Evolutionary conservation across 1,139 yeast species (phyloP), one percentile per base, ranked within the genome.

Genomic region (Kurtzmaniella quercitrusa): DNA sequence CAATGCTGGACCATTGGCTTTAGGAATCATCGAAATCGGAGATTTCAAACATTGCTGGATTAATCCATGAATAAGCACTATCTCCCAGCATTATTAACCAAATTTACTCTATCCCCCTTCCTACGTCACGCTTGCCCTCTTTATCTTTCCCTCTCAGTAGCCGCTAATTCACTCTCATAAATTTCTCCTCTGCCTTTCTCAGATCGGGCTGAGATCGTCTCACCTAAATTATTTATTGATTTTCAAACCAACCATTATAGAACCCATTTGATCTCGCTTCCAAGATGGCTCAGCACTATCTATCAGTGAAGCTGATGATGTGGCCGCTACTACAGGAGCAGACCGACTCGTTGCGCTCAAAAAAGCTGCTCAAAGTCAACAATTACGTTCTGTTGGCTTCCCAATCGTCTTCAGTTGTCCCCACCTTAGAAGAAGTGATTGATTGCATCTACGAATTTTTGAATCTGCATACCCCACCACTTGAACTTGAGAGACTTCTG

Each of bases 401-500:
- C 7, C 37, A 29, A 8, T 17, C 37, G 6, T 12, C 40, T 2
- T 15, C 18, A 15, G 36, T 25, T 5, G 33, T 29, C 1, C 45
- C 45, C 2, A 34, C 48, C 10, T 36, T 58, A 16, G 43, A 46
- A 11, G 69, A 64, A 34, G 48, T 65, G 2, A 44, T 65, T 10
- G 70, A 65, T 43, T 50, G 51, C 39, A 50, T 59, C 9, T 56
- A 56, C 43, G 69, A 65, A 41, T 63, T 50, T 44, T 33, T 63
- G 4, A 49, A 54, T 40, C 56, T 62, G 3, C 52, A 47, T 45
- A 59, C 59, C 18, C 66, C 74, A 3, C 69, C 70, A 0, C 47
- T 68, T 27, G 68, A 67, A 29, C 70, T 81, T 14, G 80, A 79
- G 46, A 68, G 80, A 50, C 63, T 84, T 14, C 74, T 81, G 2